These are phyloP conservation scores for Boletus pseudo-olivaceus DNA, from an alignment of 768 basidiomycete species.

Conservation along the genomic window DNA sequence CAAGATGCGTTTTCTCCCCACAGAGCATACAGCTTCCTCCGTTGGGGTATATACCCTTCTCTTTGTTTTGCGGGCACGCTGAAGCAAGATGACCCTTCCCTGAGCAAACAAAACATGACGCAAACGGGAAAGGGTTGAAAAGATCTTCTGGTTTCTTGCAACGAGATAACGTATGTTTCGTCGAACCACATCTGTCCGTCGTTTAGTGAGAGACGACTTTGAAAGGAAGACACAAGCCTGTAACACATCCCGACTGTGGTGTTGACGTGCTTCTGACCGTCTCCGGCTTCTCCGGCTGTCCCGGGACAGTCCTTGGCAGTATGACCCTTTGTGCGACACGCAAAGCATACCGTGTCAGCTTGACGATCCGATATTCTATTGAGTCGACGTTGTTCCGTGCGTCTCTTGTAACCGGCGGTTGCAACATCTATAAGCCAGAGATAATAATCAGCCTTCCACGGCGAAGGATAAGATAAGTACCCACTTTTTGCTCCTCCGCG, in stretches of 20 bases:
- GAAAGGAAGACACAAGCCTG: constrained; percentile 43
- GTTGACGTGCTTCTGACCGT: constrained; percentile 25
- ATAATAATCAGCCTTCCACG: constrained; percentile 12
- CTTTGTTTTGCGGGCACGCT: constrained; percentile 73
- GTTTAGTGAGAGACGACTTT: neutral
- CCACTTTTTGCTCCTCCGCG: constrained; percentile 25
- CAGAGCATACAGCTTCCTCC: constrained; percentile 91
- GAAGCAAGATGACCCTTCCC: constrained; percentile 83
- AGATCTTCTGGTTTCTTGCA: constrained; percentile 68
- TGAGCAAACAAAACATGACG: constrained; percentile 89
- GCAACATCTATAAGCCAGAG: constrained; percentile 23
- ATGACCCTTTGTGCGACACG: constrained; percentile 82
- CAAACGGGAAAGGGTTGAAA: constrained; percentile 73
- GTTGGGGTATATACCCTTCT: constrained; percentile 83
- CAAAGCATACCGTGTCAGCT: constrained; percentile 72
- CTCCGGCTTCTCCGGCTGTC: constrained; percentile 20
- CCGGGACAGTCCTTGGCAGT: constrained; percentile 78
- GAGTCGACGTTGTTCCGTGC: constrained; percentile 59
- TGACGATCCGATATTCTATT: constrained; percentile 58
- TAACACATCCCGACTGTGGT: constrained; percentile 60
- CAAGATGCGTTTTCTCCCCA: constrained; percentile 79
- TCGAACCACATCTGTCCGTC: constrained; percentile 70
- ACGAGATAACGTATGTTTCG: constrained; percentile 69
- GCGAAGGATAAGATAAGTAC: neutral
- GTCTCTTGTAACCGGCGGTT: constrained; percentile 21